A percentile compares a stretch with the other conserved stretches of the same genome.
Conservation (phyloP, 2,329 filamentous ascomycete genomes). For the Trichoderma citrinoviride region DNA sequence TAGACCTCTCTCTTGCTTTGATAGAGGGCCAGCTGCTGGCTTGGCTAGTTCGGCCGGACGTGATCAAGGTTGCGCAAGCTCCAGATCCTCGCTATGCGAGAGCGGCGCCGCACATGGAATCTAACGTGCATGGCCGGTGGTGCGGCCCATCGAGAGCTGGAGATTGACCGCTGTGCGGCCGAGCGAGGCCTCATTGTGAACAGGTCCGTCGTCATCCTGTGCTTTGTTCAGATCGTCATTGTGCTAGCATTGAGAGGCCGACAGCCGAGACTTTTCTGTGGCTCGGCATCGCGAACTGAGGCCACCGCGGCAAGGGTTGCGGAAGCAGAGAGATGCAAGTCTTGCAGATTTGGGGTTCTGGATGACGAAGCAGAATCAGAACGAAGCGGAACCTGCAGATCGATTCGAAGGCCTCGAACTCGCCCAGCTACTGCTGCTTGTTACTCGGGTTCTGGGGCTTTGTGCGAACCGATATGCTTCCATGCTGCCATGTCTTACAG, state of each 20-base stretch:
- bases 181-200: slow-evolving; percentile 5
- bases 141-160: not conserved
- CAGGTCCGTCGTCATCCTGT: not conserved
- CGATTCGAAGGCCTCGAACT: slow-evolving; percentile 7
- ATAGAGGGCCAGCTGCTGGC: not conserved
- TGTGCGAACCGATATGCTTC: not conserved
- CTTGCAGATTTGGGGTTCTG: not conserved
- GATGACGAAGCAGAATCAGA: slow-evolving; percentile 8
- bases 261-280: slow-evolving; percentile 24
- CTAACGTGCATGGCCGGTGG: not conserved
- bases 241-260: slow-evolving; percentile 21
- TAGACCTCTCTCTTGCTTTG: not conserved
- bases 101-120: slow-evolving; percentile 14
- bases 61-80: slow-evolving; percentile 31
- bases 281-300: not conserved
- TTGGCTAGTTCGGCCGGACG: slow-evolving; percentile 23
- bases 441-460: too few species aligned
- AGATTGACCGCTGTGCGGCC: slow-evolving; percentile 23
- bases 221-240: slow-evolving; percentile 14
- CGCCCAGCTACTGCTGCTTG: not conserved
- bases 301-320: slow-evolving; percentile 5
- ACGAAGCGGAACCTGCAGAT: slow-evolving; percentile 16
- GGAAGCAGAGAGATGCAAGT: not conserved
- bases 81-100: slow-evolving; percentile 27
- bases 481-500: slow-evolving; percentile 12